Percentiles rank a stretch among this genome's conserved stretches.
These are phyloP conservation scores for Capsicum pubescens DNA, from an alignment of 257 asterid species.

Conservation along the genomic window DNA sequence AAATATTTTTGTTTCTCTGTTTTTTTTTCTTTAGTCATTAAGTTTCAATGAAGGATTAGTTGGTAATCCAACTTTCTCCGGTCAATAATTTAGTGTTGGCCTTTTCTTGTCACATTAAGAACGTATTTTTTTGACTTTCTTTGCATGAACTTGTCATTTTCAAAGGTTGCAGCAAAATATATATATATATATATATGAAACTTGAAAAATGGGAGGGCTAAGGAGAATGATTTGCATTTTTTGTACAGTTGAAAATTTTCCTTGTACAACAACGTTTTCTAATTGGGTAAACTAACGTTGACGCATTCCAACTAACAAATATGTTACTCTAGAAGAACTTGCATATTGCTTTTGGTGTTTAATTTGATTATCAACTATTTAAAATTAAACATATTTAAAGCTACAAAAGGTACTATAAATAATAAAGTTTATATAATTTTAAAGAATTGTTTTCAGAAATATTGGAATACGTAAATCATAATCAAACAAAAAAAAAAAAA, in stretches of 20 bases:
- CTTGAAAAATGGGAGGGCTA: not conserved
- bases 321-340: not conserved
- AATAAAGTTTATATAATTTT: not conserved
- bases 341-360: too few relatives aligned
- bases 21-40: not conserved
- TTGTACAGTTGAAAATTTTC: not conserved
- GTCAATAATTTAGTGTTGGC: not conserved
- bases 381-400: too few relatives aligned
- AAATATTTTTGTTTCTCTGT: not conserved
- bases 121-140: not conserved
- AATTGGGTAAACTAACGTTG: not conserved
- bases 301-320: not conserved
- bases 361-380: not conserved
- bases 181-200: not conserved
- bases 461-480: not conserved
- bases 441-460: not conserved
- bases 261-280: not conserved
- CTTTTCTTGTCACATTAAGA: conserved; percentile 4
- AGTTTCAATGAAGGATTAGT: not conserved
- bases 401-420: not conserved
- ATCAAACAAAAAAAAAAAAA: not conserved
- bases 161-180: not conserved
- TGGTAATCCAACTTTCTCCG: not conserved
- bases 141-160: not conserved
- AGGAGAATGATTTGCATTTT: not conserved